Percentiles rank a stretch among this genome's conserved stretches.
Conservation (phyloP, 148 eudicot species). For the Diospyros lotus region DNA sequence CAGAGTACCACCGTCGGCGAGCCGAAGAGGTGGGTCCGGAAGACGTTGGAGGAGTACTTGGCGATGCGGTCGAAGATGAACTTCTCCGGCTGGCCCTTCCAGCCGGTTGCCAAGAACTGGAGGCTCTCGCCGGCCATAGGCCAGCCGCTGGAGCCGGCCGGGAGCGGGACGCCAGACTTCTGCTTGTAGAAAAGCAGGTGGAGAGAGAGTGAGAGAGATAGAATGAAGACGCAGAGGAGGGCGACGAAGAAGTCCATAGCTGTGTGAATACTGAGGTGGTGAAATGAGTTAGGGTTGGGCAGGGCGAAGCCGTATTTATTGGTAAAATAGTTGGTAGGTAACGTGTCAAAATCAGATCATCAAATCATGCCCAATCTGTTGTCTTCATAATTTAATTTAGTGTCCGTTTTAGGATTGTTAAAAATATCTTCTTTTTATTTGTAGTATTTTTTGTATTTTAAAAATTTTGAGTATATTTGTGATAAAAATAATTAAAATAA, state of each 20-base stretch:
- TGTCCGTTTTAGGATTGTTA: no score
- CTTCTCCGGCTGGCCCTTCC: constrained; percentile 33
- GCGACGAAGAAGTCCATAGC: not conserved
- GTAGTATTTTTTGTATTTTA: no score
- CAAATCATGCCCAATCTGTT: no score
- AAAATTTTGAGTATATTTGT: no score
- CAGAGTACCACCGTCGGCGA: constrained; percentile 26
- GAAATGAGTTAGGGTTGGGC: no score
- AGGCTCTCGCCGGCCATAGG: constrained; percentile 39
- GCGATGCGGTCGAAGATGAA: constrained; percentile 21
- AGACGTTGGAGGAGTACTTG: constrained; percentile 1
- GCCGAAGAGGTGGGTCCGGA: constrained; percentile 19
- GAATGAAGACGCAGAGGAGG: constrained; percentile 1
- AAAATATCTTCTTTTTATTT: no score
- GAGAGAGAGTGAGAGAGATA: not conserved
- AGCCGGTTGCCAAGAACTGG: constrained; percentile 24
- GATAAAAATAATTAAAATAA: no score
- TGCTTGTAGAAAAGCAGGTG: not conserved
- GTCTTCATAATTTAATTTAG: no score
- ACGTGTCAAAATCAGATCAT: no score
- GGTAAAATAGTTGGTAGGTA: no score
- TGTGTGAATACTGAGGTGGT: not conserved
- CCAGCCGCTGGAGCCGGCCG: constrained; percentile 38
- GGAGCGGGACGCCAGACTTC: not conserved
- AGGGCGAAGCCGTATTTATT: no score